These are phyloP conservation scores for Paxillus ammoniavirescens DNA, from an alignment of 768 basidiomycete genomes.

Conservation along the genomic window DNA sequence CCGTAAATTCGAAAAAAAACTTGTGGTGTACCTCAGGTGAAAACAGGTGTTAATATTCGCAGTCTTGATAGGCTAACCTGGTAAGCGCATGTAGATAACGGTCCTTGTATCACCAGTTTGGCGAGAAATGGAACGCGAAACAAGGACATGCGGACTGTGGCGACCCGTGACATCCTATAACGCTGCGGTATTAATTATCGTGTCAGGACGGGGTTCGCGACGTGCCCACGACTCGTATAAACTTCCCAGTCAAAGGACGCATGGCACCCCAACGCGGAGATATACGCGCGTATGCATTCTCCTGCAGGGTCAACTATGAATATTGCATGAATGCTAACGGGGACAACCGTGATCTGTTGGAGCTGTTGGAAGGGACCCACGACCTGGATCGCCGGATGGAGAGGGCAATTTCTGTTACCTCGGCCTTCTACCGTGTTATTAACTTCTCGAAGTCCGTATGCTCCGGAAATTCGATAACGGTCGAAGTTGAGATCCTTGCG, in stretches of 20 bases:
- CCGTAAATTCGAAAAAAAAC: slow-evolving; percentile 8
- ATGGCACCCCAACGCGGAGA: slow-evolving; percentile 10
- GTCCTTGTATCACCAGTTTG: neutral
- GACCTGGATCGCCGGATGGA: slow-evolving; percentile 15
- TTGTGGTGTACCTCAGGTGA: slow-evolving; percentile 3
- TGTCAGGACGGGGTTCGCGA: slow-evolving; percentile 1
- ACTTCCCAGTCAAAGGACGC: slow-evolving; percentile 9
- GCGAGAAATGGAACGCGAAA: no score
- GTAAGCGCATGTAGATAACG: neutral
- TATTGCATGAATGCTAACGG: slow-evolving; percentile 10
- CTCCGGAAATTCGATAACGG: slow-evolving; percentile 31
- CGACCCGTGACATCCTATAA: no score
- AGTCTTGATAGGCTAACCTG: slow-evolving; percentile 3
- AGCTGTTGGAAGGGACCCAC: slow-evolving; percentile 3
- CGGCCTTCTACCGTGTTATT: slow-evolving; percentile 15
- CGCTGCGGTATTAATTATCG: neutral
- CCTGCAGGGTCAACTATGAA: slow-evolving; percentile 23
- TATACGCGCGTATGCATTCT: slow-evolving; percentile 8
- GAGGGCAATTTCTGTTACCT: slow-evolving; percentile 16
- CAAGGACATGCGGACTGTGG: no score
- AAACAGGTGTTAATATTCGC: slow-evolving; percentile 4
- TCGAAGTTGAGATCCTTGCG: slow-evolving; percentile 30
- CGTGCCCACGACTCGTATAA: slow-evolving; percentile 12
- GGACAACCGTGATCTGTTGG: slow-evolving; percentile 4
- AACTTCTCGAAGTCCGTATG: slow-evolving; percentile 27